Conservation (phyloP, 164 flowering plant species). For the Umbellularia californica region DNA sequence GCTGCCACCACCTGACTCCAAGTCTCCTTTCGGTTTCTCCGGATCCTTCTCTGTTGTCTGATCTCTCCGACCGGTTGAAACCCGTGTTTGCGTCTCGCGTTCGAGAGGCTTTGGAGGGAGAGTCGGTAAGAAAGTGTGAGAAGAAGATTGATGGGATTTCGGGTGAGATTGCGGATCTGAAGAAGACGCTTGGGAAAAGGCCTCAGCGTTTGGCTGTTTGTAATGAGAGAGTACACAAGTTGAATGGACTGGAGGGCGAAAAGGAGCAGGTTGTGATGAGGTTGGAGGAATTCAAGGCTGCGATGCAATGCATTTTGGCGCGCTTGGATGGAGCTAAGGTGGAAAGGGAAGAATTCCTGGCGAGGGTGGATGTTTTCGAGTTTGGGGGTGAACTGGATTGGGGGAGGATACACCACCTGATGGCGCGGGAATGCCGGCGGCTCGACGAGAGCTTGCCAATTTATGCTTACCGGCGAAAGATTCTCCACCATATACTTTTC, state of each 20-base stretch:
- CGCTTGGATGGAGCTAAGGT: conserved; percentile 29
- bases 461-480: conserved; percentile 42
- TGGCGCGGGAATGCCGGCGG: conserved; percentile 61
- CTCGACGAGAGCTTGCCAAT: conserved; percentile 72
- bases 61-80: conserved; percentile 39
- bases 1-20: conserved; percentile 33
- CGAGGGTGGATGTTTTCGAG: conserved; percentile 7
- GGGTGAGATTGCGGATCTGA: conserved; percentile 29
- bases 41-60: conserved; percentile 45
- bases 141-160: conserved; percentile 22
- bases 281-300: conserved; percentile 54
- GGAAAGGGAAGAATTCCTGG: conserved; percentile 1
- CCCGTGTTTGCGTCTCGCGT: conserved; percentile 31
- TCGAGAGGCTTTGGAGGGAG: conserved; percentile 28
- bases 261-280: conserved; percentile 39
- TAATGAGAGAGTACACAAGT: conserved; percentile 20
- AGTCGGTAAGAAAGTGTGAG: conserved; percentile 28
- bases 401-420: conserved; percentile 39
- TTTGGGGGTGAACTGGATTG: conserved; percentile 39
- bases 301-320: conserved; percentile 41
- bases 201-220: not conserved
- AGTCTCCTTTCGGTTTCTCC: conserved; percentile 12
- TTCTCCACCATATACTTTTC: conserved; percentile 34
- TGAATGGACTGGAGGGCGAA: conserved; percentile 31
- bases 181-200: conserved; percentile 3